Conservation (phyloP, 495 filamentous ascomycete genomes). For the Cercophora sp. region DNA sequence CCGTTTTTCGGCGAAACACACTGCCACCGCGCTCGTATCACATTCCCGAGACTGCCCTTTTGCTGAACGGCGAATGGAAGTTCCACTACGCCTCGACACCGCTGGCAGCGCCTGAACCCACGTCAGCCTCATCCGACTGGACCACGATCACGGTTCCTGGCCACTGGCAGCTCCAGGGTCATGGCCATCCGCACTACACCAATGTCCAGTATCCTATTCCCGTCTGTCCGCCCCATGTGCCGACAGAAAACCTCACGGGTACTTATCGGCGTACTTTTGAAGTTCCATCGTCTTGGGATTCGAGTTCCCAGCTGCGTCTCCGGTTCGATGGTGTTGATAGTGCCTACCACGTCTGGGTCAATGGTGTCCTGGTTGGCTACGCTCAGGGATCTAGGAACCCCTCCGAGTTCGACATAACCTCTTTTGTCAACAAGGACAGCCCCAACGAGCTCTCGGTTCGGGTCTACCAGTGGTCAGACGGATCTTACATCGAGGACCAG, state of each 20-base stretch:
- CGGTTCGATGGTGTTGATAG: conserved; percentile 67
- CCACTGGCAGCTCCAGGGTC: conserved; percentile 64
- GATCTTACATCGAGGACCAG: conserved; percentile 63
- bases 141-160: conserved; percentile 54
- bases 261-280: conserved; percentile 55
- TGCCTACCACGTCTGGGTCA: conserved; percentile 63
- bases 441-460: conserved; percentile 52
- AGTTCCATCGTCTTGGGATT: conserved; percentile 38
- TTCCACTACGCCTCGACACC: conserved; percentile 54
- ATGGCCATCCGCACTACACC: conserved; percentile 58
- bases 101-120: conserved; percentile 41
- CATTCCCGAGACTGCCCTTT: conserved; percentile 41
- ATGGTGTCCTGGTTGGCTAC: conserved; percentile 56
- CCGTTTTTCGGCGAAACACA: conserved; percentile 46
- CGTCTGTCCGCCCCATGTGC: conserved; percentile 53
- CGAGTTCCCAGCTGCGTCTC: conserved; percentile 45
- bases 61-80: conserved; percentile 57
- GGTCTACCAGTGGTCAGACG: conserved; percentile 58
- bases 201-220: conserved; percentile 60
- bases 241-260: conserved; percentile 58
- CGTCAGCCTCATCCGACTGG: conserved; percentile 36
- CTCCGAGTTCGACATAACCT: conserved; percentile 58
- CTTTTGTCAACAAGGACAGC: conserved; percentile 32
- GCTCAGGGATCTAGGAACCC: conserved; percentile 61
- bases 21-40: conserved; percentile 48